Conservation (phyloP, 108 stramenopile genomes). For the Skeletonema costatum region DNA sequence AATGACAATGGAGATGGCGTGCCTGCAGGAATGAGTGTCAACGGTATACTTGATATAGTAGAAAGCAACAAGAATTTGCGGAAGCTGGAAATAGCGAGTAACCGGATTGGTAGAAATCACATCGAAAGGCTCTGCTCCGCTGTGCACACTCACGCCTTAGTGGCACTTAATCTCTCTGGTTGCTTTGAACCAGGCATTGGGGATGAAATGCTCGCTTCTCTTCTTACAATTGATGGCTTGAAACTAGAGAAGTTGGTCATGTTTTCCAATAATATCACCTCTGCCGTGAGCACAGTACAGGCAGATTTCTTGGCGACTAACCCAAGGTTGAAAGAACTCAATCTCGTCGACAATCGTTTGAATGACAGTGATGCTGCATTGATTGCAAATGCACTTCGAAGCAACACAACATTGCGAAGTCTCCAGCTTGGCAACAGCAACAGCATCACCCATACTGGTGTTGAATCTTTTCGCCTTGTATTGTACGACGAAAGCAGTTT, state of each 20-base stretch:
- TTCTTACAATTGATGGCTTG: neutral
- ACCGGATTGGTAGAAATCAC: neutral
- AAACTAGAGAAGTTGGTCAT: neutral
- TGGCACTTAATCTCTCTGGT: neutral
- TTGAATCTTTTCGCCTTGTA: neutral
- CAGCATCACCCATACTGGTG: too few relatives aligned
- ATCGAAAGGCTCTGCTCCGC: neutral
- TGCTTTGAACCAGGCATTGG: neutral
- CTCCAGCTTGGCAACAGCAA: neutral
- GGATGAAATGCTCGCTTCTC: neutral
- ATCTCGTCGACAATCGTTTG: neutral
- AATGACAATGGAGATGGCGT: neutral
- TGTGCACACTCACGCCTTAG: neutral
- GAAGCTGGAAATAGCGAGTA: neutral
- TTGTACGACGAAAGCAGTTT: neutral
- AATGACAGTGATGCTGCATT: neutral
- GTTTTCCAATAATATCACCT: neutral
- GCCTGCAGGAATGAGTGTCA: neutral
- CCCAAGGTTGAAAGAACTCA: neutral
- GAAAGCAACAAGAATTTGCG: neutral
- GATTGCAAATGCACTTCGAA: neutral
- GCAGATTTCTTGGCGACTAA: slow-evolving; percentile 1
- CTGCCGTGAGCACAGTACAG: neutral
- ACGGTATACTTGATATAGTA: neutral
- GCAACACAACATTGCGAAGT: neutral